Conservation (phyloP, 306 rosid species). For the Ochetophila trinervis region DNA sequence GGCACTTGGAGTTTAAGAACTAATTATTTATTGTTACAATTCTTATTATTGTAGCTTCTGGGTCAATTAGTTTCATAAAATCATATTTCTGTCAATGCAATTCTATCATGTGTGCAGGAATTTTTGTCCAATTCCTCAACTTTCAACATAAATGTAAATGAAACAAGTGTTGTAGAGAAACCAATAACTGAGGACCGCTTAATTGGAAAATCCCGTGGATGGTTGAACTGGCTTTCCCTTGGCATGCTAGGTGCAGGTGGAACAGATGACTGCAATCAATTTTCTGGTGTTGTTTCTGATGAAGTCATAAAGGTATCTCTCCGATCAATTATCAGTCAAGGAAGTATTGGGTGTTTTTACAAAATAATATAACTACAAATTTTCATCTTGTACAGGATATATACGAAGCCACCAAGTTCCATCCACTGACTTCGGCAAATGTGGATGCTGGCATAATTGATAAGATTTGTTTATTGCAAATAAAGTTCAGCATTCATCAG, state of each 20-base stretch:
- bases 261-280: slow-evolving; percentile 90
- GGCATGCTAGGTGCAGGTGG: slow-evolving; percentile 99
- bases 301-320: slow-evolving; percentile 74
- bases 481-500: slow-evolving; percentile 55
- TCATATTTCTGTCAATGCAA: neutral
- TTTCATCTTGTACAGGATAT: slow-evolving; percentile 57
- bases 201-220: slow-evolving; percentile 66
- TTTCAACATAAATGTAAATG: slow-evolving; percentile 30
- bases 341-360: neutral
- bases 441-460: slow-evolving; percentile 42
- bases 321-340: slow-evolving; percentile 6
- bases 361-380: neutral
- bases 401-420: slow-evolving; percentile 83
- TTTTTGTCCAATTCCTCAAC: slow-evolving; percentile 43
- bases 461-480: slow-evolving; percentile 44
- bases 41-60: slow-evolving; percentile 17
- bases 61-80: slow-evolving; percentile 10
- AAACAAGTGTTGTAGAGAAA: slow-evolving; percentile 43
- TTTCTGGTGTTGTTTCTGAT: slow-evolving; percentile 92
- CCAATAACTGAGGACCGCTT: slow-evolving; percentile 53
- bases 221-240: slow-evolving; percentile 95
- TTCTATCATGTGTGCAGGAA: slow-evolving; percentile 43
- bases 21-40: slow-evolving; percentile 10
- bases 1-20: slow-evolving; percentile 19
- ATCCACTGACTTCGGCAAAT: slow-evolving; percentile 52